Percentiles rank a stretch among this genome's conserved stretches.
Conservation (phyloP, 352 stramenopile species). For the Peronospora farinosa region DNA sequence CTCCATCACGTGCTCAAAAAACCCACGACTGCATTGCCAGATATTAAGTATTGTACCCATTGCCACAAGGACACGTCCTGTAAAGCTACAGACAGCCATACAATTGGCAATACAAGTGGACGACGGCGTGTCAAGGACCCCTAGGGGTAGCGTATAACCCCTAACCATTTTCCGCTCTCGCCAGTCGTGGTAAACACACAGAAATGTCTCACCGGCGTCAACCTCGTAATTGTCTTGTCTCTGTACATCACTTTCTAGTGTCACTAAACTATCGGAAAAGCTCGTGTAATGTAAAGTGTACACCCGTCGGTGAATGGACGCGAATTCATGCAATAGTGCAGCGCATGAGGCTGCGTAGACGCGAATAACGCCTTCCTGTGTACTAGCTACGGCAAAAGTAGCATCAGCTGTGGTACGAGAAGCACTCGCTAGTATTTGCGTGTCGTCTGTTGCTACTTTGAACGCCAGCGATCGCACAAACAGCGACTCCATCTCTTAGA, state of each 20-base stretch:
- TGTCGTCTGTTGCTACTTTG: conserved; percentile 23
- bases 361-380: conserved; percentile 58
- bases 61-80: conserved; percentile 64
- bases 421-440: conserved; percentile 49
- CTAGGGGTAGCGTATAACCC: conserved; percentile 77
- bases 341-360: conserved; percentile 76
- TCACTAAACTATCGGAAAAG: conserved; percentile 83
- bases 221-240: conserved; percentile 12
- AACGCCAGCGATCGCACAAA: conserved; percentile 64
- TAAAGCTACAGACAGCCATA: conserved; percentile 79
- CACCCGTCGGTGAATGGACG: conserved; percentile 63
- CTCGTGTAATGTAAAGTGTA: conserved; percentile 77
- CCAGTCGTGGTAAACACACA: conserved; percentile 87
- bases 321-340: conserved; percentile 74
- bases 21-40: conserved; percentile 78
- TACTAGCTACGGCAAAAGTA: conserved; percentile 69
- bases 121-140: conserved; percentile 52
- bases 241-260: conserved; percentile 57
- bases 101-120: conserved; percentile 54
- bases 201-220: conserved; percentile 64
- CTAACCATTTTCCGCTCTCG: conserved; percentile 71
- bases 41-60: conserved; percentile 77
- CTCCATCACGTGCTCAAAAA: conserved; percentile 88
- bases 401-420: conserved; percentile 58
- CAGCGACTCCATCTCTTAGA: conserved; percentile 55